phyloP scores from a whole-genome alignment of 306 rosid genomes.

The Albizia julibrissin region DNA sequence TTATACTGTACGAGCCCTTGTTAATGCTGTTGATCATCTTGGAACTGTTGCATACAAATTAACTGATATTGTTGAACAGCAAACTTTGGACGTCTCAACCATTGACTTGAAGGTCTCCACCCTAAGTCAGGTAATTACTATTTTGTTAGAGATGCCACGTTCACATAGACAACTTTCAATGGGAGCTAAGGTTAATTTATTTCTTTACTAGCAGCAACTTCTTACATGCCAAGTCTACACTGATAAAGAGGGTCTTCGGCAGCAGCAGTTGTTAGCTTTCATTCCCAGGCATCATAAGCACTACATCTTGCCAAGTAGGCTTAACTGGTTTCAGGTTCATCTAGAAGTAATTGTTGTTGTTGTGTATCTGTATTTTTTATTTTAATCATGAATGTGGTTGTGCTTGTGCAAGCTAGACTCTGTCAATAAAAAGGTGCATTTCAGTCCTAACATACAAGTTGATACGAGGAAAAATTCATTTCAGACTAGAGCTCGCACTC shows the following conservation, averaged over 20 bases:
- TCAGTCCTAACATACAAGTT: conserved; percentile 76
- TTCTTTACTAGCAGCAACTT: conserved; percentile 63
- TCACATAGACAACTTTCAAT: conserved; percentile 25
- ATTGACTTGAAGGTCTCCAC: conserved; percentile 76
- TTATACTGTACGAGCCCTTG: conserved; percentile 91
- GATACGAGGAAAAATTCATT: conserved; percentile 66
- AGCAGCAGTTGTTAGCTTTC: conserved; percentile 87
- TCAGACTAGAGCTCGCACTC: conserved; percentile 69
- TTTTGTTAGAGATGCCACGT: not conserved
- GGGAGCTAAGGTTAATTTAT: conserved; percentile 31
- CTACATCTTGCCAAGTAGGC: conserved; percentile 90
- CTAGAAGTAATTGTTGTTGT: conserved; percentile 28
- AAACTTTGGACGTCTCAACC: conserved; percentile 73
- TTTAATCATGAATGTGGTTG: conserved; percentile 34
- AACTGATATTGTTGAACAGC: conserved; percentile 90
- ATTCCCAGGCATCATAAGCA: conserved; percentile 98
- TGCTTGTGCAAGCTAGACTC: conserved; percentile 57
- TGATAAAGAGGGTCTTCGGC: conserved; percentile 85
- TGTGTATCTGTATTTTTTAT: conserved; percentile 15
- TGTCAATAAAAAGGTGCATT: conserved; percentile 89
- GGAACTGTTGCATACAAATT: conserved; percentile 98
- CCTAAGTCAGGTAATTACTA: conserved; percentile 70
- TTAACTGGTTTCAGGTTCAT: conserved; percentile 33
- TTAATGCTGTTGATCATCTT: conserved; percentile 97
- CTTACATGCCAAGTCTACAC: conserved; percentile 76